Base-by-base conservation (phyloP, 148 eudicot species). In the Rhododendron vialii region DNA sequence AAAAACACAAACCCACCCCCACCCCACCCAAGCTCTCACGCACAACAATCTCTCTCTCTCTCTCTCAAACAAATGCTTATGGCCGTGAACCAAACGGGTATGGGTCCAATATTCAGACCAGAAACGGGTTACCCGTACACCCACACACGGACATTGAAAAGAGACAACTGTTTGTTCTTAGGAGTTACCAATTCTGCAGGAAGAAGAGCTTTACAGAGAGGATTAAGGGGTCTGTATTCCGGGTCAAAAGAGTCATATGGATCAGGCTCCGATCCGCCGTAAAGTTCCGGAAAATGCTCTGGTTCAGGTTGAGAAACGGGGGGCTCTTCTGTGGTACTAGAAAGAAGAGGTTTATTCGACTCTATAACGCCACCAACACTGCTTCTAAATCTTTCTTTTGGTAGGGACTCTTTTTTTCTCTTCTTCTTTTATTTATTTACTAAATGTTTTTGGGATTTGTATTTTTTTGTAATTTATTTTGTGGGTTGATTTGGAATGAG, bases 141-240 rank as follows among this genome's bases (percentile, higher is more conserved):
- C 61, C n/a, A 5, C 85, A 89, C 90, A 86, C 91, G 26, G 93
- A 93, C 84, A 47, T 92, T 69, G 98, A 95, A 82, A 94, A 94
- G 87, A 90, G 99, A 77, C 97, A 91, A 79, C 88, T 96, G 65
- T 96, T 96, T n/a, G n/a, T n/a, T 88, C 89, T 96, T 45, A 90
- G 94, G 76, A 96, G 99, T 91, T 96, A 96, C 88, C 97, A 92
- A 69, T 96, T 96, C 87, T 91, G 93, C 80, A 90, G 97, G 35
- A 95, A 95, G 84, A 88, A 92, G 87, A 95, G 91, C 80, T 50
- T 93, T n/a, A 79, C 85, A 2, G 91, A 91, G 73, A 94, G 87
- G 79, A 74, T 93, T 9, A 92, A 86, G 80, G 38, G 81, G 41
- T 91, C 93, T 38, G 85, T 95, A 47, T 89, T 90, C 83, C 91